A percentile compares a stretch with the other conserved stretches of the same genome.
Conservation (phyloP, 129 eudicot species). For the Flaveria linearis region DNA sequence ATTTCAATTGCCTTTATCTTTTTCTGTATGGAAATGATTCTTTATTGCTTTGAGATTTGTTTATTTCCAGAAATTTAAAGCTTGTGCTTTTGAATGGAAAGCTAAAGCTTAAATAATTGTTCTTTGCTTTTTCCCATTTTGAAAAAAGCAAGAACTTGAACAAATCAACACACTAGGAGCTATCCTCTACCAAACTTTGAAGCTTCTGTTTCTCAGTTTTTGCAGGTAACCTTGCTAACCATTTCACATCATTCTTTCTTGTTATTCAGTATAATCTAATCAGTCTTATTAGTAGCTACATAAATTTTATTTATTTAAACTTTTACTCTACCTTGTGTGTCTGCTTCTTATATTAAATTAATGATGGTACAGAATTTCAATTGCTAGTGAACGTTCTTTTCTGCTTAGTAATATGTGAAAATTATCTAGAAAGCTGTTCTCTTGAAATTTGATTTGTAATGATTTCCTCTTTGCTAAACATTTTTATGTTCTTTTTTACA, state of each 20-base stretch:
- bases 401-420: background rate
- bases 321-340: background rate
- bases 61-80: slow-evolving; percentile 34
- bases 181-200: slow-evolving; percentile 29
- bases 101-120: slow-evolving; percentile 48
- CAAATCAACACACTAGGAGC: background rate
- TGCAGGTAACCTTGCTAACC: slow-evolving; percentile 30
- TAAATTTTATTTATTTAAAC: background rate
- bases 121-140: slow-evolving; percentile 36
- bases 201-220: slow-evolving; percentile 27
- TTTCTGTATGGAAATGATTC: slow-evolving; percentile 31
- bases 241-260: slow-evolving; percentile 2
- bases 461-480: background rate
- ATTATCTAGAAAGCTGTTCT: background rate
- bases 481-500: background rate
- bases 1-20: slow-evolving; percentile 32
- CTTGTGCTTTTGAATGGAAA: slow-evolving; percentile 39
- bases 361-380: background rate
- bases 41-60: slow-evolving; percentile 32
- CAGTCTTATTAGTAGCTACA: background rate
- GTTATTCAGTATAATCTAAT: slow-evolving; percentile 1
- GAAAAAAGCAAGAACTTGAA: slow-evolving; percentile 30
- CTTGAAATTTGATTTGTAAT: background rate
- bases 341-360: background rate
- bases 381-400: slow-evolving; percentile 8